phyloP scores from a whole-genome alignment of 2,329 filamentous ascomycete genomes.

The Huntiella decipiens region DNA sequence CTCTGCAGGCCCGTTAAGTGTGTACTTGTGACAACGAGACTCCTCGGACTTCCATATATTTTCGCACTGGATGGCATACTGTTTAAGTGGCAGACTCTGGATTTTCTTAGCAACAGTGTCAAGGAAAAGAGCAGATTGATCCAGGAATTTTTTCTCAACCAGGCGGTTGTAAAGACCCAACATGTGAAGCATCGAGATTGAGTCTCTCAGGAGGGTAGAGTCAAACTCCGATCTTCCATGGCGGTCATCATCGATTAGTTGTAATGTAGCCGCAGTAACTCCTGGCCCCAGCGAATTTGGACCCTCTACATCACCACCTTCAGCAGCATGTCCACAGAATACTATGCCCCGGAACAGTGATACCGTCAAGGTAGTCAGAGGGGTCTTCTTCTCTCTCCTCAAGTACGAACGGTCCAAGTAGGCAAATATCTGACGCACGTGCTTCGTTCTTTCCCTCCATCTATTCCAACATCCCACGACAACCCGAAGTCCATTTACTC shows the following conservation, averaged over 20 bases:
- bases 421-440: constrained; percentile 76
- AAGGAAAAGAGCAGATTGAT: constrained; percentile 49
- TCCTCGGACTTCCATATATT: constrained; percentile 54
- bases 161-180: constrained; percentile 58
- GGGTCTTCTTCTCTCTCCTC: constrained; percentile 41
- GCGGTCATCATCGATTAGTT: constrained; percentile 57
- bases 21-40: constrained; percentile 58
- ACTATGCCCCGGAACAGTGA: constrained; percentile 47
- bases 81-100: constrained; percentile 44
- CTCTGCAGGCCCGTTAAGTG: constrained; percentile 60
- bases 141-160: constrained; percentile 63
- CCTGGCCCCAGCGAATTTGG: constrained; percentile 10
- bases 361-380: constrained; percentile 19
- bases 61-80: constrained; percentile 56
- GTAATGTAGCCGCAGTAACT: constrained; percentile 41
- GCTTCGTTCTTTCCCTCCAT: constrained; percentile 44
- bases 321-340: constrained; percentile 18
- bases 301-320: constrained; percentile 8
- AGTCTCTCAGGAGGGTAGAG: constrained; percentile 46
- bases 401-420: constrained; percentile 85
- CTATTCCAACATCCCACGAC: constrained; percentile 49
- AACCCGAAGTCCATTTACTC: constrained; percentile 38
- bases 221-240: constrained; percentile 37
- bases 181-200: constrained; percentile 70
- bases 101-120: constrained; percentile 48